These are phyloP conservation scores for Talaromyces islandicus DNA, from an alignment of 2,329 filamentous ascomycete species.

Conservation along the genomic window DNA sequence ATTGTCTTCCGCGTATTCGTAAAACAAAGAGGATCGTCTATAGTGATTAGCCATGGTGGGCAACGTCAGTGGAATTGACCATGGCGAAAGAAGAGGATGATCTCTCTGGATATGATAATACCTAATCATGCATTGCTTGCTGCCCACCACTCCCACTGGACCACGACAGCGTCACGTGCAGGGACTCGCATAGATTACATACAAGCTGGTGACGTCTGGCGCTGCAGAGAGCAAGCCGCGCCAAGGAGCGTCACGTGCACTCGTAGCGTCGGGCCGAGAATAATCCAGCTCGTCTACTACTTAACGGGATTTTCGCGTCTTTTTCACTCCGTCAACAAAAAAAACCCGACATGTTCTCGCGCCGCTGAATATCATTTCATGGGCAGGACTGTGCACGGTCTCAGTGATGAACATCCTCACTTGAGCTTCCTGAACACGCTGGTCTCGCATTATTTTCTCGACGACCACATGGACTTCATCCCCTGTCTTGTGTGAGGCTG, in stretches of 20 bases:
- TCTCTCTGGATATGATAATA: neutral
- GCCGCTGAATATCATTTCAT: neutral
- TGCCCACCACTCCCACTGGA: conserved; percentile 1
- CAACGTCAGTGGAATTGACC: neutral
- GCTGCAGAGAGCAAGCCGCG: neutral
- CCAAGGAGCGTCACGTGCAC: conserved; percentile 1
- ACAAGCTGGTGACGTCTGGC: neutral
- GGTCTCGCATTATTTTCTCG: conserved; percentile 1
- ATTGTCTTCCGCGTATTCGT: conserved; percentile 1
- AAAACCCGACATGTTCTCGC: neutral
- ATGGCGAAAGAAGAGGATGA: neutral
- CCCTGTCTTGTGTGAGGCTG: conserved; percentile 18
- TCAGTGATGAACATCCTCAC: conserved; percentile 35
- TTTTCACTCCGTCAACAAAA: neutral
- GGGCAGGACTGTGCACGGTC: conserved; percentile 17
- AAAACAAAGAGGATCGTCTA: conserved; percentile 1
- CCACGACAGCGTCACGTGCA: conserved; percentile 11
- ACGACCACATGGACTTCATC: conserved; percentile 29
- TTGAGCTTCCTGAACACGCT: conserved; percentile 30
- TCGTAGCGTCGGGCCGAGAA: neutral
- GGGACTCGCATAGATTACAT: neutral
- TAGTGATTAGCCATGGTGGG: conserved; percentile 6
- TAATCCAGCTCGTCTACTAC: conserved; percentile 11
- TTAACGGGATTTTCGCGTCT: neutral
- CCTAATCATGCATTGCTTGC: conserved; percentile 4